Base-by-base conservation (phyloP, 345 rosid genomes). In the Hirschfeldia incana region DNA sequence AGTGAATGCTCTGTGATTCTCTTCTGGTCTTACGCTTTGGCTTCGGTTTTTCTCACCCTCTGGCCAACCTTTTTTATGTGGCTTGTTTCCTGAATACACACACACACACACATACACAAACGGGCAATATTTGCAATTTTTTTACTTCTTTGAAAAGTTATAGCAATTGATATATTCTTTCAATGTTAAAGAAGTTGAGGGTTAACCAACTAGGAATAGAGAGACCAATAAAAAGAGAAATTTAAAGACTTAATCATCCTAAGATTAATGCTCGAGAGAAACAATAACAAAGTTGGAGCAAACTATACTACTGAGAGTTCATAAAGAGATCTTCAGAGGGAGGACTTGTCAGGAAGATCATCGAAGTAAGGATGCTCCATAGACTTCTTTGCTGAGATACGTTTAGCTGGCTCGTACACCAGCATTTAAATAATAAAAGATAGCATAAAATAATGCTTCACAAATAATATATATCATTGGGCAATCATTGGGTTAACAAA, bases 281-380 rank as follows among this genome's bases (percentile, higher is more conserved):
- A 92, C 91, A 88, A 63, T 30, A 33, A 62, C 60, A 64, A 4
- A 57, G 29, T 11, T 68, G 33, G 17, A 67, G 62, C 73, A 65
- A 27, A 70, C 8, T 42, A 60, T 62, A 30, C 61, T 72, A 67
- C 17, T 67, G 46, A 44, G 10, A 70, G 42, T 16, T 55, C 9
- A 39, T 71, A 26, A 39, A 62, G 59, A 62, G 67, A 74, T 61
- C 76, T 72, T 90, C 85, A 93, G 26, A 89, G 92, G 39, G 30
- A 4, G 4, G 83, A 70, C 87, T 90, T 95, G 86, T 88, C 69
- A 63, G 80, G 74, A 29, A 93, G 70, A 69, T 93, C 97, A 53
- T 87, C 86, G 2, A 93, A 93, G 89, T 90, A 95, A 65, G 97
- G 94, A 78, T 95, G 99, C 58, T 89, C 94, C 98, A 91, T 88